A percentile compares a stretch with the other conserved stretches of the same genome.
Evolutionary conservation across 495 filamentous ascomycete genomes (phyloP).

Genomic region (Chaetomidium leptoderma): DNA sequence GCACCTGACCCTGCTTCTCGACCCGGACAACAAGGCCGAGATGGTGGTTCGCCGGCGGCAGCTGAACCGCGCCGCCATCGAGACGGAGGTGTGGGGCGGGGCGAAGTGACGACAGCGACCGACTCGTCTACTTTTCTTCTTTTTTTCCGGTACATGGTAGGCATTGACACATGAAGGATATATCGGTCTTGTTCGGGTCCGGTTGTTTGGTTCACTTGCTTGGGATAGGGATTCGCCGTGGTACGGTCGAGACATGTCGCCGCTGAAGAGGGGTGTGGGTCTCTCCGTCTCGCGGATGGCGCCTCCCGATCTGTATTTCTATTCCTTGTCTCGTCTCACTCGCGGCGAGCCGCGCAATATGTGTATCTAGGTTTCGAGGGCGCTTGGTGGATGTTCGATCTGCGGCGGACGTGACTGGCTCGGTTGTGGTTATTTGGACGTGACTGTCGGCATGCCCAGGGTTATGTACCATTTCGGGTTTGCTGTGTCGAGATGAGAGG

Average conservation of each 20-base stretch:
- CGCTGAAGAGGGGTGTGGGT: background rate
- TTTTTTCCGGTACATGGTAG: background rate
- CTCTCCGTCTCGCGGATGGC: background rate
- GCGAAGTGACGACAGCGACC: background rate
- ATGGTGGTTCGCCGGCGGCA: slow-evolving; percentile 6
- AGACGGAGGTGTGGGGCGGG: background rate
- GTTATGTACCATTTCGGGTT: background rate
- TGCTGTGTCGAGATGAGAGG: background rate
- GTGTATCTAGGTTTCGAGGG: background rate
- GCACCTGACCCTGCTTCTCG: slow-evolving; percentile 7
- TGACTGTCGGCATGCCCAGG: background rate
- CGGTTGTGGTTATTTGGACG: background rate
- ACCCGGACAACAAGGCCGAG: slow-evolving; percentile 7
- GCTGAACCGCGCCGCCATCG: slow-evolving; percentile 8
- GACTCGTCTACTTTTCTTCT: background rate
- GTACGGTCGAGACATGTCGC: background rate
- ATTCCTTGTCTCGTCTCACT: background rate
- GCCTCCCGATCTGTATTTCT: background rate
- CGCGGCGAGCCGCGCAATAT: background rate
- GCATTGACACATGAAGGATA: no score
- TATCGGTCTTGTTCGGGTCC: background rate
- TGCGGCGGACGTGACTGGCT: background rate
- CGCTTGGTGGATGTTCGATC: background rate
- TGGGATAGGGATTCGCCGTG: background rate
- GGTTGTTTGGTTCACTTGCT: slow-evolving; percentile 6